phyloP scores from a whole-genome alignment of 2,329 filamentous ascomycete genomes.

The Colletotrichum euphorbiae region DNA sequence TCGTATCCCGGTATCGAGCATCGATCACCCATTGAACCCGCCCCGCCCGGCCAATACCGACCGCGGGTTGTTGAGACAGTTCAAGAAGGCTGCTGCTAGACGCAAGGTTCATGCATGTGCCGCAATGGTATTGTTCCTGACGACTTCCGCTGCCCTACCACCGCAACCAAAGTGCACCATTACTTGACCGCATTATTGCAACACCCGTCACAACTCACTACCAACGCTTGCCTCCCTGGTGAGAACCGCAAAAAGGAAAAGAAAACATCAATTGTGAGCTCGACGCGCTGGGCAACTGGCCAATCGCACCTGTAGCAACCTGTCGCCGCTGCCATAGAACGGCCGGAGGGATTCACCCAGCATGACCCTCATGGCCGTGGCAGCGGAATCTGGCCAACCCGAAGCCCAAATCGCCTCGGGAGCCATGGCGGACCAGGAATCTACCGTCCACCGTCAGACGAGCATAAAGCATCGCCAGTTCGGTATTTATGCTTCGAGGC shows the following conservation, averaged over 20 bases:
- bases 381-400: constrained; percentile 39
- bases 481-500: constrained; percentile 40
- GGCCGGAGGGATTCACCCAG: constrained; percentile 31
- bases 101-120: constrained; percentile 40
- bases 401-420: constrained; percentile 26
- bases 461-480: constrained; percentile 41
- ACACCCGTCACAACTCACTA: constrained; percentile 21
- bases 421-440: constrained; percentile 31
- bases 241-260: background rate
- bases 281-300: constrained; percentile 4
- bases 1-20: constrained; percentile 26
- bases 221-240: constrained; percentile 30
- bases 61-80: constrained; percentile 22
- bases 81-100: constrained; percentile 32
- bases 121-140: constrained; percentile 39
- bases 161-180: constrained; percentile 28
- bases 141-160: constrained; percentile 28
- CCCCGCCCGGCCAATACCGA: constrained; percentile 28
- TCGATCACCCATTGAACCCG: constrained; percentile 28
- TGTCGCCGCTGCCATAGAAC: constrained; percentile 37
- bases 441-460: constrained; percentile 30
- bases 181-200: constrained; percentile 40
- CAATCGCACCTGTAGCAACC: constrained; percentile 13
- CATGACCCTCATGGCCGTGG: constrained; percentile 41
- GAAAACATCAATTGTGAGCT: background rate